phyloP scores from a whole-genome alignment of 352 stramenopile genomes.

The Phytophthora macrochlamydospora region DNA sequence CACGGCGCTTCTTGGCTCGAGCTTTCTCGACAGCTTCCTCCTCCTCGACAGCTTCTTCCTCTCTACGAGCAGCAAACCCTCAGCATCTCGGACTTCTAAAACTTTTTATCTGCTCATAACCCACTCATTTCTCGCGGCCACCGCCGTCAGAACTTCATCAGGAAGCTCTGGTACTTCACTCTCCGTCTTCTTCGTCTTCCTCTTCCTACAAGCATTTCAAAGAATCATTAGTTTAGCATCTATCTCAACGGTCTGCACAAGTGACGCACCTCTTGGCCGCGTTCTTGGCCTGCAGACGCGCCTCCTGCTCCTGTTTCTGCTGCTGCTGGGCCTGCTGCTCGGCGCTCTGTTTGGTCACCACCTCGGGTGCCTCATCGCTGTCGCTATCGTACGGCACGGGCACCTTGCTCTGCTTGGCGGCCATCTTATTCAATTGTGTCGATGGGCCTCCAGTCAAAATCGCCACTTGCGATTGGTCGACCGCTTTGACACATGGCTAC shows the following conservation, averaged over 20 bases:
- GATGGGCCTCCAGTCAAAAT: slow-evolving; percentile 29
- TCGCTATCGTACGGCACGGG: slow-evolving; percentile 46
- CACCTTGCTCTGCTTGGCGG: slow-evolving; percentile 31
- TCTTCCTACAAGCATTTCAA: slow-evolving; percentile 42
- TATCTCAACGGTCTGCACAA: too few species aligned
- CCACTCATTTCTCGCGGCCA: slow-evolving; percentile 69
- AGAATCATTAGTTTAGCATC: neutral
- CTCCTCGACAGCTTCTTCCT: slow-evolving; percentile 57
- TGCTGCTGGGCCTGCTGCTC: slow-evolving; percentile 55
- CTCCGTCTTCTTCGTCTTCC: slow-evolving; percentile 39
- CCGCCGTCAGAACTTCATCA: slow-evolving; percentile 64
- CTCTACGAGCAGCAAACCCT: slow-evolving; percentile 25
- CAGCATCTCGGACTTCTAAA: neutral
- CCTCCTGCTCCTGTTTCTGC: slow-evolving; percentile 58
- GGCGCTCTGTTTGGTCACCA: slow-evolving; percentile 76
- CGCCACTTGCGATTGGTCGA: slow-evolving; percentile 10
- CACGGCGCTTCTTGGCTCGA: slow-evolving; percentile 32
- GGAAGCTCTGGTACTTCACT: slow-evolving; percentile 51
- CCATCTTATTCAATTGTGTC: slow-evolving; percentile 24
- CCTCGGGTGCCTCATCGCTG: slow-evolving; percentile 75
- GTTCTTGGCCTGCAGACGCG: slow-evolving; percentile 38
- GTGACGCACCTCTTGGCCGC: slow-evolving; percentile 52
- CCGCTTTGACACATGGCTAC: slow-evolving; percentile 30
- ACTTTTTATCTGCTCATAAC: slow-evolving; percentile 16
- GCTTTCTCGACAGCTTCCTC: slow-evolving; percentile 32